Evolutionary conservation across 805 yeast genomes (phyloP).

Genomic region (Torulaspora franciscae): DNA sequence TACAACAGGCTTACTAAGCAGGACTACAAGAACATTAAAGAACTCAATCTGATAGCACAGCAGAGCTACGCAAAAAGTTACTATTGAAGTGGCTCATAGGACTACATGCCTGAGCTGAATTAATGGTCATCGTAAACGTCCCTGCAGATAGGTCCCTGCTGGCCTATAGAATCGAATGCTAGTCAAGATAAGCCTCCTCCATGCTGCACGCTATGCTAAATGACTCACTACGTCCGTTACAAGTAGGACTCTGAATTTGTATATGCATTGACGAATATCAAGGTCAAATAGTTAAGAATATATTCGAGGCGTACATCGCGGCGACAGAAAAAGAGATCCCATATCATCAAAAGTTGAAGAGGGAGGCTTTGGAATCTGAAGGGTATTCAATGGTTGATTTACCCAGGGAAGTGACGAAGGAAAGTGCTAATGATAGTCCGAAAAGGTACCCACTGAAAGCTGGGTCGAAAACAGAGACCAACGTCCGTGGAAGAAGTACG

Average conservation of each 20-base stretch:
- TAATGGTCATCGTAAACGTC: conserved; percentile 2
- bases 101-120: too few relatives aligned
- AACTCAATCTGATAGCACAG: conserved; percentile 50
- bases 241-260: background rate
- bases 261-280: background rate
- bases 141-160: background rate
- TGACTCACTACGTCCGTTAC: too few relatives aligned
- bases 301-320: background rate
- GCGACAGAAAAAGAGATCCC: background rate
- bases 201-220: too few relatives aligned
- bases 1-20: conserved; percentile 38
- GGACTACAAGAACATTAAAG: conserved; percentile 49
- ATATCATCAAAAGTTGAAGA: background rate
- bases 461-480: conserved; percentile 1
- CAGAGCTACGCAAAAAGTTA: conserved; percentile 40
- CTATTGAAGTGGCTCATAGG: background rate
- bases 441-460: background rate
- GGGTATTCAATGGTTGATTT: background rate
- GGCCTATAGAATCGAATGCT: background rate
- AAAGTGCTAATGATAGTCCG: background rate
- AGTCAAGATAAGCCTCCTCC: too few relatives aligned
- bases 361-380: background rate
- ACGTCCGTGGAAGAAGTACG: conserved; percentile 6
- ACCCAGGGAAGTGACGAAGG: background rate
- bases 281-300: background rate